Base-by-base conservation (phyloP, 352 stramenopile genomes). In the Phytophthora sp. region DNA sequence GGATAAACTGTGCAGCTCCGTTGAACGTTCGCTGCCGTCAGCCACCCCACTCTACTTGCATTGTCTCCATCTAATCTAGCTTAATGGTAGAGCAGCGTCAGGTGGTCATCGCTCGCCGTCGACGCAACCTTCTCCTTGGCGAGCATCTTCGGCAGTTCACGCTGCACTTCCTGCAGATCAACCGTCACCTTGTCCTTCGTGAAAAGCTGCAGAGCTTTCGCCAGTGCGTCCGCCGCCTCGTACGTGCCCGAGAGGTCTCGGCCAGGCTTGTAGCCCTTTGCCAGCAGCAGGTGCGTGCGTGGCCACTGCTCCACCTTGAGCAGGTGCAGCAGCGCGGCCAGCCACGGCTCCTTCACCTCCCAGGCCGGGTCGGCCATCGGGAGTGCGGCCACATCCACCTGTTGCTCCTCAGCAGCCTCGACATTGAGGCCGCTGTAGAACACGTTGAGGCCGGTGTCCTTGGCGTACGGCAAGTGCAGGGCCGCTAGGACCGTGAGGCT, bases 251-350 rank as follows among this genome's bases (percentile, higher is more conserved):
- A 53, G 53, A 79, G 52, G 24, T 88, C 63, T 35, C 75, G 78
- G 21, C 82, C 78, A 3, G 82, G 82, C 12, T 78, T 77, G 72
- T 91, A 88, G 32, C 79, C 82, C 44, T 91, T 91, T 26, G 69
- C 66, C 13, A 89, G 56, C 49, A 91, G 44, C 43, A 89, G 44
- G 34, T 87, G 74, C n/a, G 72, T 80, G 39, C 49, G 37, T 32
- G 75, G 73, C 44, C 71, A 67, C 32, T 82, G 71, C 53, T 89
- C 79, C 26, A 87, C 66, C 44, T 77, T 73, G 30, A 87, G 59
- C 20, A 86, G 63, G 30, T 88, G 79, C 55, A 91, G 58, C 17
- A 91, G 50, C 0, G 59, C 63, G 4, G 62, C 60, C n/a, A 91
- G 52, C 46, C 81, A 89, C 41, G 54, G 48, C 37, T 89, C 70